Evolutionary conservation across 164 flowering plant species (phyloP).

Genomic region (Taxillus chinensis): DNA sequence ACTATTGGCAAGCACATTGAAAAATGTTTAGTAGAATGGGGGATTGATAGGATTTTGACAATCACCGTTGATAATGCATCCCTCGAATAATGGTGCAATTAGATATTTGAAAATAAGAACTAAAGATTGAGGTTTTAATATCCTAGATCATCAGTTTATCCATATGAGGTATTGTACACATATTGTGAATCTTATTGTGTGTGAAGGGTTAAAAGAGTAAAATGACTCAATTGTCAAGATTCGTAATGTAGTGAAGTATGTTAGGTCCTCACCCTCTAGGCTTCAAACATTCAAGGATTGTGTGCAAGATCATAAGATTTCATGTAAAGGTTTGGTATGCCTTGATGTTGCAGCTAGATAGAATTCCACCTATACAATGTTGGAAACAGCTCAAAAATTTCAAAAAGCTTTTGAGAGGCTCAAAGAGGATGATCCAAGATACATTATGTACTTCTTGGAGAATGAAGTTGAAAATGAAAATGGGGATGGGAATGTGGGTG

Average conservation of each 20-base stretch:
- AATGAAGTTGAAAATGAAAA: conserved; percentile 4
- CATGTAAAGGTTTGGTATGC: not conserved
- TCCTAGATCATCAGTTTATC: not conserved
- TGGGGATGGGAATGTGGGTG: no score
- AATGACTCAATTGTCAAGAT: conserved; percentile 2
- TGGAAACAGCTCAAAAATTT: conserved; percentile 5
- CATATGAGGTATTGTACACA: conserved; percentile 8
- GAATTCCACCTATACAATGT: conserved; percentile 9
- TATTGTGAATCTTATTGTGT: not conserved
- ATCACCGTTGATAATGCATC: conserved; percentile 11
- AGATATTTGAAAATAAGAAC: conserved; percentile 4
- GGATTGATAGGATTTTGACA: conserved; percentile 5
- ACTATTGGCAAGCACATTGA: conserved; percentile 3
- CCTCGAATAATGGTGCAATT: conserved; percentile 1
- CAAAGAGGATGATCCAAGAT: not conserved
- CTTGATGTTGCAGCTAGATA: conserved; percentile 5
- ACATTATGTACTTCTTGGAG: not conserved
- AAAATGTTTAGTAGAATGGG: conserved; percentile 5
- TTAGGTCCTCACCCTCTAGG: conserved; percentile 4
- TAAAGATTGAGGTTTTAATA: not conserved
- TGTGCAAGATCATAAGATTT: conserved; percentile 1
- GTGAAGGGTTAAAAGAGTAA: not conserved
- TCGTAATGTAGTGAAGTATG: conserved; percentile 6
- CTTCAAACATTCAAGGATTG: conserved; percentile 9
- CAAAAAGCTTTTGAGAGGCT: not conserved